Conservation (phyloP, 257 asterid species). For the Solanum sejunctum region DNA sequence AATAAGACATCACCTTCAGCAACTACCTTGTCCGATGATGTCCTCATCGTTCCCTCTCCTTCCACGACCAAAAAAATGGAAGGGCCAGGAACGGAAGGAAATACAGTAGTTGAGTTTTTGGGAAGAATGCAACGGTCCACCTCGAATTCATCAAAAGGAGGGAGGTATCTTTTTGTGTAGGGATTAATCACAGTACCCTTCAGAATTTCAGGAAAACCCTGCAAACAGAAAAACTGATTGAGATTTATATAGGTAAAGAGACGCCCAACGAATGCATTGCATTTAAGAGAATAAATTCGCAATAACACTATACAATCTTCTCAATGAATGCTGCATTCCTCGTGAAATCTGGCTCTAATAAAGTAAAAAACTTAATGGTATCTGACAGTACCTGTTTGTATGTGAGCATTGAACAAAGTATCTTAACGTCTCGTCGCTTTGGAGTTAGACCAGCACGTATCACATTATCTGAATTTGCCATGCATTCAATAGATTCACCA, state of each 20-base stretch:
- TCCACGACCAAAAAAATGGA: conserved; percentile 42
- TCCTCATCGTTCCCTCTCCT: conserved; percentile 48
- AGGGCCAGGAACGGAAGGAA: conserved; percentile 64
- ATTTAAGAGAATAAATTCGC: background rate
- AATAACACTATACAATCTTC: background rate
- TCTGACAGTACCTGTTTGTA: conserved; percentile 64
- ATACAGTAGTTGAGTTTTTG: conserved; percentile 24
- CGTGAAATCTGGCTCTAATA: background rate
- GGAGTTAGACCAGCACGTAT: conserved; percentile 98
- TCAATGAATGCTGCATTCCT: background rate
- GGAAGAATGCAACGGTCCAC: conserved; percentile 86
- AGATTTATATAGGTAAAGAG: background rate
- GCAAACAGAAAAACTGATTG: conserved; percentile 3
- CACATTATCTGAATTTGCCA: conserved; percentile 97
- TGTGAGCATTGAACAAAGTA: conserved; percentile 93
- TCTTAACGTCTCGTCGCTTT: conserved; percentile 64
- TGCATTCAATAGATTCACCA: conserved; percentile 91
- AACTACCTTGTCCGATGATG: conserved; percentile 18
- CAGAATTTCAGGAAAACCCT: conserved; percentile 69
- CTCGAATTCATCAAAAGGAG: conserved; percentile 94
- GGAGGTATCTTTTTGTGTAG: conserved; percentile 46
- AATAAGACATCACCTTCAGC: conserved; percentile 69
- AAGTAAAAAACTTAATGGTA: background rate
- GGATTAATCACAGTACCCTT: conserved; percentile 44
- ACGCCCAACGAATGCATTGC: background rate